A percentile compares a stretch with the other conserved stretches of the same genome.
Conservation (phyloP, 345 rosid genomes). For the Moricandia arvensis region DNA sequence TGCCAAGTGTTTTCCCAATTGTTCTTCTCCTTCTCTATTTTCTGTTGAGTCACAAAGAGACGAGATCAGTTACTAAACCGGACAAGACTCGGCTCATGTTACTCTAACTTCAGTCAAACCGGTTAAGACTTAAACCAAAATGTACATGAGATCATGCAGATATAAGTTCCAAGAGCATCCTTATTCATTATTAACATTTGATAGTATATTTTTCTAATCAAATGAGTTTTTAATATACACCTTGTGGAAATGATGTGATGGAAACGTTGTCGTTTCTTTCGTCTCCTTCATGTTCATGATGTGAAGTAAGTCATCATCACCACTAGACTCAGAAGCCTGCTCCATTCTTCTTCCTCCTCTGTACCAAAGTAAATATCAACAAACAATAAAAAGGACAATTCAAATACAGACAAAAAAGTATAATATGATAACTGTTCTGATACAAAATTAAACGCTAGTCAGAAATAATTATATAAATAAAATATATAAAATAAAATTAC, state of each 20-base stretch:
- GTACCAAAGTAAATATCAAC: conserved; percentile 10
- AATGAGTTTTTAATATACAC: conserved; percentile 28
- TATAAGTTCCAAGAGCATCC: background rate
- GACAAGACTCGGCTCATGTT: background rate
- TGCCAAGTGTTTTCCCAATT: conserved; percentile 16
- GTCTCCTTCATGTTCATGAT: conserved; percentile 39
- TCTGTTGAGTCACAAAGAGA: conserved; percentile 28
- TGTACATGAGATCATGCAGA: background rate
- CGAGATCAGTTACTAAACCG: background rate
- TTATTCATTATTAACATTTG: background rate
- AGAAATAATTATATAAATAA: background rate
- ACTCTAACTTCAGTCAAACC: background rate
- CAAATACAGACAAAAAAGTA: conserved; percentile 29
- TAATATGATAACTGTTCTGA: conserved; percentile 17
- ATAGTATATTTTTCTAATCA: background rate
- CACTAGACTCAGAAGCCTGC: conserved; percentile 37
- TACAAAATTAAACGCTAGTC: conserved; percentile 24
- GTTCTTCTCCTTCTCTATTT: conserved; percentile 33
- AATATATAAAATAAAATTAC: conserved; percentile 16
- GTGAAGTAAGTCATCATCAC: conserved; percentile 43
- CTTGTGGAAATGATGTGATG: conserved; percentile 45
- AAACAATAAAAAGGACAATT: conserved; percentile 13
- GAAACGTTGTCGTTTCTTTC: conserved; percentile 33
- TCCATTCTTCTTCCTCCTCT: conserved; percentile 26
- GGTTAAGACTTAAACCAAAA: background rate